A percentile compares a stretch with the other conserved stretches of the same genome.
These are phyloP conservation scores for Lasiosphaeria ovina DNA, from an alignment of 495 filamentous ascomycete species.

Conservation along the genomic window DNA sequence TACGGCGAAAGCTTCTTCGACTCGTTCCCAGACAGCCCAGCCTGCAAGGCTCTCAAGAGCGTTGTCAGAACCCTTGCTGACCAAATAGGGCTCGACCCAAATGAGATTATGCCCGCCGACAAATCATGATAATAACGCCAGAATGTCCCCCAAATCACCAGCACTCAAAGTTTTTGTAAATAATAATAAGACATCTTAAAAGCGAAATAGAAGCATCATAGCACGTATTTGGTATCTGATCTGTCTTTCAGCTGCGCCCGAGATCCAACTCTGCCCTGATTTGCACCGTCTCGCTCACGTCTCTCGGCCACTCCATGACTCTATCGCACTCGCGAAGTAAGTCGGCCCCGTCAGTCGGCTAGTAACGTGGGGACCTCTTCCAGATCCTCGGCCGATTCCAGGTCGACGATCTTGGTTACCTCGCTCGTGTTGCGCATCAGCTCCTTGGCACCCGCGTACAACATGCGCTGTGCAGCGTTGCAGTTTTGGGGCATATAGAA, in stretches of 20 bases:
- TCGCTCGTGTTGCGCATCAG: constrained; percentile 88
- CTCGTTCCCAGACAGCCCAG: constrained; percentile 85
- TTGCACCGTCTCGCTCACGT: background rate
- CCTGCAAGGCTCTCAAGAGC: constrained; percentile 68
- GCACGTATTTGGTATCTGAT: too few relatives aligned
- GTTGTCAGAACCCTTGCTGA: constrained; percentile 71
- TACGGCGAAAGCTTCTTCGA: constrained; percentile 98
- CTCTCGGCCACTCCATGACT: background rate
- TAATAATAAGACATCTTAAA: too few relatives aligned
- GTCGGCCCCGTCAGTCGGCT: constrained; percentile 31
- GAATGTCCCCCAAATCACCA: too few relatives aligned
- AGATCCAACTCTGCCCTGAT: background rate
- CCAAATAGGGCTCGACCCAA: constrained; percentile 56
- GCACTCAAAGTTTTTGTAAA: too few relatives aligned
- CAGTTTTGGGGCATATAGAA: constrained; percentile 90
- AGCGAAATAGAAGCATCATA: too few relatives aligned
- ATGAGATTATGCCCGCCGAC: constrained; percentile 36
- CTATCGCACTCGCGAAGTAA: background rate
- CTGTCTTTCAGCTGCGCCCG: too few relatives aligned
- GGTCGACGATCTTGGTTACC: constrained; percentile 76
- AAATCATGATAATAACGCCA: constrained; percentile 11
- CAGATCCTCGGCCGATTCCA: constrained; percentile 73
- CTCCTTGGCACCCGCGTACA: constrained; percentile 94
- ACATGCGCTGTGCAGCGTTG: constrained; percentile 80
- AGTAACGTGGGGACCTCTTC: constrained; percentile 70